These are phyloP conservation scores for Salix koriyanagi DNA, from an alignment of 345 rosid species.

Conservation along the genomic window DNA sequence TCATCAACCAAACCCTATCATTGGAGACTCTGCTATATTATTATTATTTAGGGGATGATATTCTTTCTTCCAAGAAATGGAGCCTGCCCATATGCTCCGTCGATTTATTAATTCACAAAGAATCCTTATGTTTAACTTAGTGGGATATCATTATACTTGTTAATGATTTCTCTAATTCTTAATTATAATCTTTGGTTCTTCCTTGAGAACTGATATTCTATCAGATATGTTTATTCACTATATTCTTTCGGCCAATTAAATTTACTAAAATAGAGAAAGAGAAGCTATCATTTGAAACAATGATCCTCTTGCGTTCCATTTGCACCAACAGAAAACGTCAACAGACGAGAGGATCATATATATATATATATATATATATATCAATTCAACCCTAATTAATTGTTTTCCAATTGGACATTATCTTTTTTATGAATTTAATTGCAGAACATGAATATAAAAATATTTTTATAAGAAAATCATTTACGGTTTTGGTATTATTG, in stretches of 20 bases:
- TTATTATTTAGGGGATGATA: not conserved
- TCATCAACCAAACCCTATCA: conserved; percentile 23
- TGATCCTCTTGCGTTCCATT: conserved; percentile 12
- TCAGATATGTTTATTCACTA: conserved; percentile 9
- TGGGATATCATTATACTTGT: not conserved
- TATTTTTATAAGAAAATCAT: too few species aligned
- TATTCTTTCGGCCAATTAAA: conserved; percentile 31
- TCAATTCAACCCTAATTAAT: too few species aligned
- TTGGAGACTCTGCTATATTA: conserved; percentile 11
- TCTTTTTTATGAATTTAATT: too few species aligned
- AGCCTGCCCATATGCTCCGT: conserved; percentile 4
- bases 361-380: not conserved
- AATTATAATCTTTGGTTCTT: not conserved
- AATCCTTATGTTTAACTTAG: not conserved
- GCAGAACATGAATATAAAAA: too few species aligned
- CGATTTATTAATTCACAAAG: not conserved
- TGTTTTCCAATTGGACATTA: too few species aligned
- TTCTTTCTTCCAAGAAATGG: not conserved
- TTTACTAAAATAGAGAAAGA: not conserved
- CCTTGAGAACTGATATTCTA: conserved; percentile 29
- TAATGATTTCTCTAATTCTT: not conserved
- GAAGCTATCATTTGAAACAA: conserved; percentile 6
- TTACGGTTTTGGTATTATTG: too few species aligned
- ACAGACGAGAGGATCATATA: not conserved
- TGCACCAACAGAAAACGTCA: conserved; percentile 2